These are phyloP conservation scores for Coemansia sp. DNA, from an alignment of 192 early-diverging fungal species.

Conservation along the genomic window DNA sequence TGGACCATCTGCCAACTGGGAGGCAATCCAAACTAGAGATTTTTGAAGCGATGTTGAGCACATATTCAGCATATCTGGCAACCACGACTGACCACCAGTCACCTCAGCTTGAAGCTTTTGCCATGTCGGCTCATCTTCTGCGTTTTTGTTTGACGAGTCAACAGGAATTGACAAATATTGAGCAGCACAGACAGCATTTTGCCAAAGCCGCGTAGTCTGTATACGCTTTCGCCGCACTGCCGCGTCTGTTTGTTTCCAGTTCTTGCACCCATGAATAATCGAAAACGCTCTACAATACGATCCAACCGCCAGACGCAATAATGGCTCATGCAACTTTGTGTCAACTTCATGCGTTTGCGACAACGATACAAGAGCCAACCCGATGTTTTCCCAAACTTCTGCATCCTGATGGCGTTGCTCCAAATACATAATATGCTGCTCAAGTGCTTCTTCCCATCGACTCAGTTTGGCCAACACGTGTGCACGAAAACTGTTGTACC, in stretches of 20 bases:
- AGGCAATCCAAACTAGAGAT: background rate
- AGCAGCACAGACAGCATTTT: background rate
- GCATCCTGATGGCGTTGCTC: conserved; percentile 38
- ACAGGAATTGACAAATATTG: background rate
- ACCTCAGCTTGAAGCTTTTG: background rate
- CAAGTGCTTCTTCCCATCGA: conserved; percentile 18
- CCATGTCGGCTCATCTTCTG: conserved; percentile 4
- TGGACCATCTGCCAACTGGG: background rate
- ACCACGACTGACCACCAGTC: background rate
- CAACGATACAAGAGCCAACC: conserved; percentile 14
- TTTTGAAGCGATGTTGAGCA: background rate
- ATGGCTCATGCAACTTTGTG: background rate
- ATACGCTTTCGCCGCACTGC: conserved; percentile 20
- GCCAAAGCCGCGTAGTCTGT: conserved; percentile 10
- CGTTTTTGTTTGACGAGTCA: background rate
- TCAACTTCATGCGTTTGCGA: background rate
- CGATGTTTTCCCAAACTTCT: conserved; percentile 41
- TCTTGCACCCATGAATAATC: conserved; percentile 26
- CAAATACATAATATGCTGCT: conserved; percentile 29
- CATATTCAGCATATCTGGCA: background rate
- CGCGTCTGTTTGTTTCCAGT: conserved; percentile 21
- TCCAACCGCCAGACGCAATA: conserved; percentile 26
- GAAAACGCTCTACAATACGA: conserved; percentile 21
- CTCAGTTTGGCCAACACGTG: conserved; percentile 20
- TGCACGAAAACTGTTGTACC: conserved; percentile 35